A percentile compares a stretch with the other conserved stretches of the same genome.
Evolutionary conservation across 2,329 filamentous ascomycete species (phyloP).

Genomic region (Aspergillus carbonarius): DNA sequence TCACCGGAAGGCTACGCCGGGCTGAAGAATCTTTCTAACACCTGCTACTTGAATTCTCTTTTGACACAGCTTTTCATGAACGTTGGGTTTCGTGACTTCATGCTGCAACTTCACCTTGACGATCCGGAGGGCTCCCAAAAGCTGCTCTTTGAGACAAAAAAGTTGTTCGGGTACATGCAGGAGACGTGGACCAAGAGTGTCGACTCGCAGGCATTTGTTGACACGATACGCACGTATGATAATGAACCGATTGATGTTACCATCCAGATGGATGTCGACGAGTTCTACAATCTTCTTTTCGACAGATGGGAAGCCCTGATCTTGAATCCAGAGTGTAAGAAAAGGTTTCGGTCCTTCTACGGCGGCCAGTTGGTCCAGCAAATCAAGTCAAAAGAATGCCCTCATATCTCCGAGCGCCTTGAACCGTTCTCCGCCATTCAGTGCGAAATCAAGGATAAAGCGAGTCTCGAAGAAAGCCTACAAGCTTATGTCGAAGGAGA

Average conservation of each 20-base stretch:
- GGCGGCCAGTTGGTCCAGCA: slow-evolving; percentile 91
- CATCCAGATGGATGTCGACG: slow-evolving; percentile 96
- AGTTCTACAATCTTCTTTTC: slow-evolving; percentile 93
- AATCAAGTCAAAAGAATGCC: slow-evolving; percentile 90
- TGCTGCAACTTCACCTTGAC: slow-evolving; percentile 63
- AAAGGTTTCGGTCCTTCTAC: slow-evolving; percentile 76
- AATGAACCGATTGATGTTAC: slow-evolving; percentile 79
- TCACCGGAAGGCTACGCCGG: slow-evolving; percentile 81
- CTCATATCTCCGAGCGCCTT: slow-evolving; percentile 85
- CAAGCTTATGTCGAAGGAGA: slow-evolving; percentile 96
- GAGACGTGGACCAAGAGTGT: slow-evolving; percentile 71
- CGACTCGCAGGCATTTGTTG: slow-evolving; percentile 71
- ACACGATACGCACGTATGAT: slow-evolving; percentile 77
- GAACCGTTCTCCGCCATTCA: slow-evolving; percentile 94
- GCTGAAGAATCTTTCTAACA: slow-evolving; percentile 88
- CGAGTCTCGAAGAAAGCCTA: slow-evolving; percentile 77
- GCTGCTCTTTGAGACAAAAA: slow-evolving; percentile 74
- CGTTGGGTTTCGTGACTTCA: slow-evolving; percentile 77
- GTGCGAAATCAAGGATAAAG: slow-evolving; percentile 93
- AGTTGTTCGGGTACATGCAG: slow-evolving; percentile 82
- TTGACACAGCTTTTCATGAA: slow-evolving; percentile 98
- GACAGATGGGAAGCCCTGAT: slow-evolving; percentile 88
- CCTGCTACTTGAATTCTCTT: slow-evolving; percentile 94
- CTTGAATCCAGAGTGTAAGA: slow-evolving; percentile 64
- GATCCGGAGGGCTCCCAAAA: slow-evolving; percentile 60